Percentiles rank a stretch among this genome's conserved stretches.
These are phyloP conservation scores for Lophium mytilinum DNA, from an alignment of 495 filamentous ascomycete species.

Conservation along the genomic window DNA sequence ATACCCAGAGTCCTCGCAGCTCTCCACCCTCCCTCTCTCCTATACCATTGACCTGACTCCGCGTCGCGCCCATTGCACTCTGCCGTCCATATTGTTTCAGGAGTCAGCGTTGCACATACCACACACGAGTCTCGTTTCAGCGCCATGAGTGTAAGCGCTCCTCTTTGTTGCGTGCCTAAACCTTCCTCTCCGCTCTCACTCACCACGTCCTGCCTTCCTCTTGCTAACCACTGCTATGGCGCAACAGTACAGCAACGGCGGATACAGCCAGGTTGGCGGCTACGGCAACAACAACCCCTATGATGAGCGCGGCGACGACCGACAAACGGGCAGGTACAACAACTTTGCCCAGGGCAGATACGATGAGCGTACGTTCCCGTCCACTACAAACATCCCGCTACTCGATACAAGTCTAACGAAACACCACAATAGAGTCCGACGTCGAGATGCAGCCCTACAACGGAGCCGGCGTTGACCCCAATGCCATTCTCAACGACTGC, in stretches of 20 bases:
- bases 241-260: slow-evolving; percentile 31
- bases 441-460: slow-evolving; percentile 37
- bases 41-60: not conserved
- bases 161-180: not conserved
- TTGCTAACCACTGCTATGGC: slow-evolving; percentile 20
- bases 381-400: not conserved
- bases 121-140: slow-evolving; percentile 22
- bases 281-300: slow-evolving; percentile 61
- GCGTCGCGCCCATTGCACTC: not conserved
- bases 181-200: not conserved
- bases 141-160: slow-evolving; percentile 22
- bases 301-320: slow-evolving; percentile 37
- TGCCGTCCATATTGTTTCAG: slow-evolving; percentile 18
- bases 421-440: slow-evolving; percentile 12
- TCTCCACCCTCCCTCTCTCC: not conserved
- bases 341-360: slow-evolving; percentile 25
- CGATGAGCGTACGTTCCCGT: slow-evolving; percentile 24
- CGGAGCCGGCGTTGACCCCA: slow-evolving; percentile 38
- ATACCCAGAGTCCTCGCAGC: not conserved
- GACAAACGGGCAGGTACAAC: slow-evolving; percentile 31
- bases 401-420: slow-evolving; percentile 18
- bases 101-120: slow-evolving; percentile 17
- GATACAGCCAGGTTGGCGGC: slow-evolving; percentile 34
- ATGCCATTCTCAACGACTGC: slow-evolving; percentile 75
- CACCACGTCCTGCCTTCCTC: not conserved